These are phyloP conservation scores for Ajuga reptans DNA, from an alignment of 305 asterid species.

Conservation along the genomic window DNA sequence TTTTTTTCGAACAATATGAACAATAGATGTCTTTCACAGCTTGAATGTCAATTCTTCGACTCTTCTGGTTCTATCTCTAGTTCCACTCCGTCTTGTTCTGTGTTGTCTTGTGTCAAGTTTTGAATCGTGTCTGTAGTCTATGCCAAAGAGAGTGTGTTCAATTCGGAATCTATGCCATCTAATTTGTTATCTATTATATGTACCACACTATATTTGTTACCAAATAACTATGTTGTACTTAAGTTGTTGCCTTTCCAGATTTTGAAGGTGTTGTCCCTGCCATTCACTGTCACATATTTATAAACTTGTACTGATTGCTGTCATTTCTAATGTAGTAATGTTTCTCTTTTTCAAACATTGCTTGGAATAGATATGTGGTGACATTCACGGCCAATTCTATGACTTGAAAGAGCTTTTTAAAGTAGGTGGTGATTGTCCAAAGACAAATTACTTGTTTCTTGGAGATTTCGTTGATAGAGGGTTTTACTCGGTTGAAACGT, in stretches of 20 bases:
- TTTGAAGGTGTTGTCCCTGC: not conserved
- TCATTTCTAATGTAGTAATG: not conserved
- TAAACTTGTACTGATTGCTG: slow-evolving; percentile 8
- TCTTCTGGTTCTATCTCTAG: no score
- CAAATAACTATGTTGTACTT: not conserved
- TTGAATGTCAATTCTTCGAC: no score
- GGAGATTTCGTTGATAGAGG: slow-evolving; percentile 98
- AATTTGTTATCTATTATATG: not conserved
- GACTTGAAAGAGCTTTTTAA: slow-evolving; percentile 95
- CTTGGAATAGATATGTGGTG: slow-evolving; percentile 77
- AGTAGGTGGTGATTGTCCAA: slow-evolving; percentile 93
- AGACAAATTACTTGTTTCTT: slow-evolving; percentile 86
- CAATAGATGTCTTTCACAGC: no score
- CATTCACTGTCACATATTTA: not conserved
- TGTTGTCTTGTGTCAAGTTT: no score
- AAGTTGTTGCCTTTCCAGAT: not conserved
- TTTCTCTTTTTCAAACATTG: slow-evolving; percentile 8
- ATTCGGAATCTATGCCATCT: not conserved
- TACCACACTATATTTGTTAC: not conserved
- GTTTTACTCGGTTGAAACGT: slow-evolving; percentile 91
- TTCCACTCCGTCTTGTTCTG: no score
- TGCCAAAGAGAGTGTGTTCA: not conserved
- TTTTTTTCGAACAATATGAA: no score
- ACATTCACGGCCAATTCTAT: slow-evolving; percentile 94
- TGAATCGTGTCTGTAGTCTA: no score